These are phyloP conservation scores for Endoconidiophora laricicola DNA, from an alignment of 2,329 filamentous ascomycete genomes.

Conservation along the genomic window DNA sequence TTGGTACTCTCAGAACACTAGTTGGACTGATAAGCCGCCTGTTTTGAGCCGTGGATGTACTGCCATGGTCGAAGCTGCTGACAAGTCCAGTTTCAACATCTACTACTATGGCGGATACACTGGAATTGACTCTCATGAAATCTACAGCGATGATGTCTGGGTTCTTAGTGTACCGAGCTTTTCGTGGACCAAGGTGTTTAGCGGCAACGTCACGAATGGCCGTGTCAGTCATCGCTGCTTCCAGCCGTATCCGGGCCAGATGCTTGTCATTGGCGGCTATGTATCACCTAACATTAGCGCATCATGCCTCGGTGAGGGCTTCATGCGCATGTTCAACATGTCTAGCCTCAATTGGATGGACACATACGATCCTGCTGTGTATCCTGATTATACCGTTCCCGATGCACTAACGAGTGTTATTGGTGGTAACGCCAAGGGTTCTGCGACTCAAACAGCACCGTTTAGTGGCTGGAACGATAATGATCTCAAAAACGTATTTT, in stretches of 20 bases:
- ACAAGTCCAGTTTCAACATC: constrained; percentile 61
- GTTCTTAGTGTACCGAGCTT: constrained; percentile 66
- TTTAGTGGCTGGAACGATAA: constrained; percentile 36
- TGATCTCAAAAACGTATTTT: constrained; percentile 37
- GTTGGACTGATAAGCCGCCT: constrained; percentile 27
- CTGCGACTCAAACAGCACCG: constrained; percentile 53
- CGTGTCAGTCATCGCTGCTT: constrained; percentile 63
- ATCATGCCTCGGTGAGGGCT: constrained; percentile 33
- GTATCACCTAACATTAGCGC: constrained; percentile 14
- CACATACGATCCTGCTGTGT: constrained; percentile 48
- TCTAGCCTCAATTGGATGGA: constrained; percentile 52
- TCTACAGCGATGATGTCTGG: constrained; percentile 55
- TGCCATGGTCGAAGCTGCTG: constrained; percentile 53
- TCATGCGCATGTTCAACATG: constrained; percentile 55
- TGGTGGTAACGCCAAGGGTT: constrained; percentile 48
- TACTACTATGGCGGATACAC: constrained; percentile 72
- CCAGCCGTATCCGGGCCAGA: constrained; percentile 60
- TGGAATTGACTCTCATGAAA: constrained; percentile 16
- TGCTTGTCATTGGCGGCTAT: constrained; percentile 57
- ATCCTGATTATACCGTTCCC: constrained; percentile 53
- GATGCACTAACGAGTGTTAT: constrained; percentile 45
- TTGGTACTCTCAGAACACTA: constrained; percentile 55
- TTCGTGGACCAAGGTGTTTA: constrained; percentile 48
- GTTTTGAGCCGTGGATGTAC: constrained; percentile 54
- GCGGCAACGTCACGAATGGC: constrained; percentile 33